These are phyloP conservation scores for Aspergillus alliaceus DNA, from an alignment of 2,329 filamentous ascomycete genomes.

Conservation along the genomic window DNA sequence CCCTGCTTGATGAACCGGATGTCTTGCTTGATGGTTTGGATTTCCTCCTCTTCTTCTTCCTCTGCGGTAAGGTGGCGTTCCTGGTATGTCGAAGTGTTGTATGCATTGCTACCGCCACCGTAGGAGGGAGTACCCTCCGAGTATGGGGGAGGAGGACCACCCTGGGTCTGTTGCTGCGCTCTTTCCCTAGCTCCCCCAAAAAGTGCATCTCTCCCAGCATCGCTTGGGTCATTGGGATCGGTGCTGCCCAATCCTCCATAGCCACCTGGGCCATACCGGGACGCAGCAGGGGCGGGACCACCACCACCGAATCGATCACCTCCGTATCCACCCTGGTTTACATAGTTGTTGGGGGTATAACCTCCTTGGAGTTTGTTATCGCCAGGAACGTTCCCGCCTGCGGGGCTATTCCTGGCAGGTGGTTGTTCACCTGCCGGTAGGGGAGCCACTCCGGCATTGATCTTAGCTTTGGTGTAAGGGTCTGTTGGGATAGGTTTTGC, in stretches of 20 bases:
- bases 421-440: slow-evolving; percentile 34
- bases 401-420: slow-evolving; percentile 23
- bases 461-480: slow-evolving; percentile 55
- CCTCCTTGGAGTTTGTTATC: slow-evolving; percentile 36
- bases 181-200: slow-evolving; percentile 59
- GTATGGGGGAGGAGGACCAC: slow-evolving; percentile 30
- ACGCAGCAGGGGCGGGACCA: slow-evolving; percentile 43
- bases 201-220: slow-evolving; percentile 57
- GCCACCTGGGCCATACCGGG: slow-evolving; percentile 51
- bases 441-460: slow-evolving; percentile 41
- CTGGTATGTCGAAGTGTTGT: slow-evolving; percentile 53
- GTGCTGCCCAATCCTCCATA: slow-evolving; percentile 57
- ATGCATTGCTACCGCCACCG: slow-evolving; percentile 36
- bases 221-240: slow-evolving; percentile 52
- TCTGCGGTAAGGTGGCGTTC: slow-evolving; percentile 80
- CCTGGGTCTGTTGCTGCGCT: slow-evolving; percentile 44
- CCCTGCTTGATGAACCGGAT: slow-evolving; percentile 75
- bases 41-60: slow-evolving; percentile 71
- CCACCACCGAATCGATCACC: slow-evolving; percentile 54
- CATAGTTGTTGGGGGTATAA: slow-evolving; percentile 43
- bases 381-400: slow-evolving; percentile 29
- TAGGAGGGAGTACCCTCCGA: slow-evolving; percentile 27
- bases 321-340: slow-evolving; percentile 51
- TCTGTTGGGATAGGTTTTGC: slow-evolving; percentile 54
- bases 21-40: slow-evolving; percentile 70